Percentiles rank a stretch among this genome's conserved stretches.
These are phyloP conservation scores for Spirogloea muscicola DNA, from an alignment of 139 green algal species.

Conservation along the genomic window DNA sequence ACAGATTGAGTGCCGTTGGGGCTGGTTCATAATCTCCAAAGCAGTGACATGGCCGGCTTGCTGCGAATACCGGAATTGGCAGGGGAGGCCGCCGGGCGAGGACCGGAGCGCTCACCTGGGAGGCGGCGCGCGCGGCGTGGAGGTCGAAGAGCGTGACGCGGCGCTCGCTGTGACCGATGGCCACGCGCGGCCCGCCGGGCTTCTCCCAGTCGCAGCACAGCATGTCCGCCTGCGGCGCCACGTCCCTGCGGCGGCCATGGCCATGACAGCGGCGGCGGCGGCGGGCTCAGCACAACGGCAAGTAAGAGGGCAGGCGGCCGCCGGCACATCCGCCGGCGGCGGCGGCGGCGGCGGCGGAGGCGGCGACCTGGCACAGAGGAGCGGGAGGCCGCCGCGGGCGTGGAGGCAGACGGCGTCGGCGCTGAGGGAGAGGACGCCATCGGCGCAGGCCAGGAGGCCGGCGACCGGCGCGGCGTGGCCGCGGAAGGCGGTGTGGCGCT, in stretches of 20 bases:
- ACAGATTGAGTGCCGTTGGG: too few species aligned
- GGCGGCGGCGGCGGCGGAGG: background rate
- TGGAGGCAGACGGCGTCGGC: slow-evolving; percentile 17
- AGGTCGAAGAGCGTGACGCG: slow-evolving; percentile 19
- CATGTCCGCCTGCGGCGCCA: slow-evolving; percentile 7
- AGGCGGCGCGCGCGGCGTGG: background rate
- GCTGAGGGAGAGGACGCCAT: slow-evolving; percentile 31
- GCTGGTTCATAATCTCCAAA: too few species aligned
- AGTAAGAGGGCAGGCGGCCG: background rate
- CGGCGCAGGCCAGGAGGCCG: slow-evolving; percentile 12
- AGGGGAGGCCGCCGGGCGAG: background rate
- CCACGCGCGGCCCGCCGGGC: background rate
- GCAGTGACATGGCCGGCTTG: background rate
- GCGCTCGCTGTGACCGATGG: slow-evolving; percentile 4
- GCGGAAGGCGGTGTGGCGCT: slow-evolving; percentile 10
- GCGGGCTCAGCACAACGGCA: too few species aligned
- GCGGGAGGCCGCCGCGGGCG: slow-evolving; percentile 21
- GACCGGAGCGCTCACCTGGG: background rate
- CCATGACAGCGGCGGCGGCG: background rate
- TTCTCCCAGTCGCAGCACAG: slow-evolving; percentile 27
- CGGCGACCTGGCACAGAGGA: slow-evolving; percentile 19
- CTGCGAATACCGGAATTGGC: background rate
- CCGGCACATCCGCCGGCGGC: background rate
- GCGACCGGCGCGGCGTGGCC: slow-evolving; percentile 10
- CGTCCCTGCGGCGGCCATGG: background rate